Evolutionary conservation across 179 eudicot genomes (phyloP).

Genomic region (Heliamphora pulchella): DNA sequence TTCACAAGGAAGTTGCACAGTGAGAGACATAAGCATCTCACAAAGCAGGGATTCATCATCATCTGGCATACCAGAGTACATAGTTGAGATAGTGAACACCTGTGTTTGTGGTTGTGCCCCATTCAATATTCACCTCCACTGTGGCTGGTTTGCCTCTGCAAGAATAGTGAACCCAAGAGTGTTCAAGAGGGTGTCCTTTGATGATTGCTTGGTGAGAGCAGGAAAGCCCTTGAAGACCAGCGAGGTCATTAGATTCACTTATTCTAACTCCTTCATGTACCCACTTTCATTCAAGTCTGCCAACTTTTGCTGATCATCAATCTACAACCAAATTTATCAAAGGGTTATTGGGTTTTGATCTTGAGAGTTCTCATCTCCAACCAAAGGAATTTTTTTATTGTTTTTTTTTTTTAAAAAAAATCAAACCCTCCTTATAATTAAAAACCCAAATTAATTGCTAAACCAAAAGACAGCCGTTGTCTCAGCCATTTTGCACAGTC

Average conservation of each 20-base stretch:
- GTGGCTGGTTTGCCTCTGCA: constrained; percentile 46
- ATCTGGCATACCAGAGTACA: constrained; percentile 38
- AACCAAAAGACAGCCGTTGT: background rate
- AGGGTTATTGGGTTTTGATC: too few species aligned
- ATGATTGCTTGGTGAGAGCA: constrained; percentile 38
- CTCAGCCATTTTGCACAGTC: background rate
- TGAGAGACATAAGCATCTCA: constrained; percentile 34
- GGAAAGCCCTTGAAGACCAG: constrained; percentile 30
- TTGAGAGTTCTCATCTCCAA: too few species aligned
- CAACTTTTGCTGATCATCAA: constrained; percentile 20
- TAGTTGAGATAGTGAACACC: constrained; percentile 39
- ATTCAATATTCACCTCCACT: constrained; percentile 34
- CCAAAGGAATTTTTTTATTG: too few species aligned
- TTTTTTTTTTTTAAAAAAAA: too few species aligned
- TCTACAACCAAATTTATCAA: too few species aligned
- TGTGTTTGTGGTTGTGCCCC: constrained; percentile 32
- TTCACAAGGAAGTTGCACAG: constrained; percentile 28
- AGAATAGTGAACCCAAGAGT: constrained; percentile 31
- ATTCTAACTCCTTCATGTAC: constrained; percentile 39
- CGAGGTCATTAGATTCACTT: constrained; percentile 33
- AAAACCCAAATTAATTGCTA: too few species aligned
- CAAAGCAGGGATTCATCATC: constrained; percentile 32
- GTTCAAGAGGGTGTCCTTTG: constrained; percentile 32
- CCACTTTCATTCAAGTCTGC: constrained; percentile 35
- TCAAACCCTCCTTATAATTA: too few species aligned